Evolutionary conservation across 352 stramenopile genomes (phyloP).

Genomic region (Pythium vanterpoolii): DNA sequence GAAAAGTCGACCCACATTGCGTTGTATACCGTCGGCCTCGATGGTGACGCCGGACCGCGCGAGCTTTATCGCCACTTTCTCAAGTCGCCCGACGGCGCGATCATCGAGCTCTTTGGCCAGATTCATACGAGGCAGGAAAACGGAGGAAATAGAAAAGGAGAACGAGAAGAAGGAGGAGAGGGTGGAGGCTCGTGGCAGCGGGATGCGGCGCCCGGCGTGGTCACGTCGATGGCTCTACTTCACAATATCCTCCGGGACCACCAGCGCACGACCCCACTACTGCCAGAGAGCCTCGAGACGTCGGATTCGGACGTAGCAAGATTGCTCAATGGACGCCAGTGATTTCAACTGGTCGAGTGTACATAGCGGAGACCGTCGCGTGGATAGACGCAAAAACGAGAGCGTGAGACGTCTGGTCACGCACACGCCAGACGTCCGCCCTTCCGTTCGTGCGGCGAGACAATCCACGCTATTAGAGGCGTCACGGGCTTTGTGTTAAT

Average conservation of each 20-base stretch:
- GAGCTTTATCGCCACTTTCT: slow-evolving; percentile 88
- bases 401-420: too few species aligned
- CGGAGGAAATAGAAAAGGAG: background rate
- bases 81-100: slow-evolving; percentile 72
- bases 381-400: background rate
- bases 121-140: slow-evolving; percentile 23
- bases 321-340: slow-evolving; percentile 7
- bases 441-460: too few species aligned
- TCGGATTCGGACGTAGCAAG: background rate
- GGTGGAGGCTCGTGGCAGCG: slow-evolving; percentile 41
- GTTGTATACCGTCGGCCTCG: slow-evolving; percentile 74
- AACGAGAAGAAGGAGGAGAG: background rate
- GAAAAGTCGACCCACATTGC: slow-evolving; percentile 77
- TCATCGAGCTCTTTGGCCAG: slow-evolving; percentile 86
- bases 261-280: background rate
- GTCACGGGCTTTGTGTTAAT: too few species aligned
- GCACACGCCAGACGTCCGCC: too few species aligned
- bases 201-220: slow-evolving; percentile 19
- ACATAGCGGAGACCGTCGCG: too few species aligned
- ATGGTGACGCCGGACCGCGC: slow-evolving; percentile 26
- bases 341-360: too few species aligned
- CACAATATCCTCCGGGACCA: slow-evolving; percentile 57
- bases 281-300: background rate
- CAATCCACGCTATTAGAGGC: too few species aligned
- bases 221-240: slow-evolving; percentile 38